Base-by-base conservation (phyloP, 495 filamentous ascomycete species). In the Aspergillus kassunensis region DNA sequence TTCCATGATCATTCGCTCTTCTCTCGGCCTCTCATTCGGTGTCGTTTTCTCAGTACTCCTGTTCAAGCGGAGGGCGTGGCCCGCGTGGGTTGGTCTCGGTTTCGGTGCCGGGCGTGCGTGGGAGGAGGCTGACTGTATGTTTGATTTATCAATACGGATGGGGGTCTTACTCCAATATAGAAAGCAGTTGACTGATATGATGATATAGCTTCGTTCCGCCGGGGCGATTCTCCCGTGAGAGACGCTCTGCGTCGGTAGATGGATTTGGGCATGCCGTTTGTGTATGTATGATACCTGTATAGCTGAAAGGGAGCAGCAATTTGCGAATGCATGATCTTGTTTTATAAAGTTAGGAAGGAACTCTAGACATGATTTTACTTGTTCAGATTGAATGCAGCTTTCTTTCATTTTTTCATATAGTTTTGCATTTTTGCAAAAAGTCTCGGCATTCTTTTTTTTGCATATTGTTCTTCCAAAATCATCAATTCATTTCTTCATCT, bases 31-130 rank as follows among this genome's bases (percentile, higher is more conserved):
- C 59, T 88, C 86, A 49, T 97, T 97, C 74, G 93, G 93, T 72
- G 86, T 97, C 68, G 87, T 97, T 70, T 97, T 99, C 79, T 97
- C 91, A 40, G 91, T 99, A 25, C 85, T 99, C 41, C 73, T 99
- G 21, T 99, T 99, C 82, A 96, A 95, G 80, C 84, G 93, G 66
- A 84, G 93, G 69, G 89, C 92, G 58, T 99, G 93, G 88, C 93
- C 93, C 43, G 95, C 88, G 21, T 91, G 84, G 69, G 83, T 95
- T 59, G 93, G 93, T 47, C 77, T 90, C 37, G 93, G 93, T 36
- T 97, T 99, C 67, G 93, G 93, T 63, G 90, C 91, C 55, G 93
- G 93, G 47, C 83, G 95, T 63, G 95, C 92, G 9, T 97, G 91
- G 79, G 93, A 97, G 70, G 93, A 97, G 62, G 75, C 75, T 50